Percentiles rank a stretch among this genome's conserved stretches.
phyloP scores from a whole-genome alignment of 2,329 filamentous ascomycete genomes.

The Talaromyces sp. region DNA sequence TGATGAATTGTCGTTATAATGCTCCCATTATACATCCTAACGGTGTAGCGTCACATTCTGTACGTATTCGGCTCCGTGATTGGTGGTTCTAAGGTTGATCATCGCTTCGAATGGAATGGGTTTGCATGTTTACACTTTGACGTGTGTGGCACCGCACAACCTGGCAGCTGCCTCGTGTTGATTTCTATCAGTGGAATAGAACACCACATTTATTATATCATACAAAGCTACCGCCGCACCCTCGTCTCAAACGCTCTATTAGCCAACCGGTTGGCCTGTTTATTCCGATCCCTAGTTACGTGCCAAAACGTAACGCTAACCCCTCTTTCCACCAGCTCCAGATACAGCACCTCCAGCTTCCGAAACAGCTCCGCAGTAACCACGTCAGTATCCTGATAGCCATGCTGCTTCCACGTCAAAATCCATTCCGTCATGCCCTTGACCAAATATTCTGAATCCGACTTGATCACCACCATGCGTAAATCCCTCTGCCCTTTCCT shows the following conservation, averaged over 20 bases:
- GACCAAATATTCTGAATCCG: constrained; percentile 36
- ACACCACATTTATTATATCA: not conserved
- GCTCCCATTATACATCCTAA: not conserved
- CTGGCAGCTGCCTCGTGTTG: not conserved
- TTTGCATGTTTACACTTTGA: no score
- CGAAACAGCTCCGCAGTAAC: constrained; percentile 13
- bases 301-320: not conserved
- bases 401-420: constrained; percentile 30
- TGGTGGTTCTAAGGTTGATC: not conserved
- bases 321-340: not conserved
- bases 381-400: constrained; percentile 25
- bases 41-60: not conserved
- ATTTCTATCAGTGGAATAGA: not conserved
- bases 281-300: not conserved
- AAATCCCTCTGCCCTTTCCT: not conserved
- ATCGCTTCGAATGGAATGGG: not conserved
- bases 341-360: not conserved
- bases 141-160: no score
- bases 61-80: not conserved
- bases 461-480: constrained; percentile 24
- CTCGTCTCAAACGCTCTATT: not conserved
- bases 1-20: not conserved
- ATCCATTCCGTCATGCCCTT: constrained; percentile 32
- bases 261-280: not conserved
- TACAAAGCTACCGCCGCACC: not conserved